A percentile compares a stretch with the other conserved stretches of the same genome.
These are phyloP conservation scores for Lanmaoa pseudosensibilis DNA, from an alignment of 768 basidiomycete genomes.

Conservation along the genomic window DNA sequence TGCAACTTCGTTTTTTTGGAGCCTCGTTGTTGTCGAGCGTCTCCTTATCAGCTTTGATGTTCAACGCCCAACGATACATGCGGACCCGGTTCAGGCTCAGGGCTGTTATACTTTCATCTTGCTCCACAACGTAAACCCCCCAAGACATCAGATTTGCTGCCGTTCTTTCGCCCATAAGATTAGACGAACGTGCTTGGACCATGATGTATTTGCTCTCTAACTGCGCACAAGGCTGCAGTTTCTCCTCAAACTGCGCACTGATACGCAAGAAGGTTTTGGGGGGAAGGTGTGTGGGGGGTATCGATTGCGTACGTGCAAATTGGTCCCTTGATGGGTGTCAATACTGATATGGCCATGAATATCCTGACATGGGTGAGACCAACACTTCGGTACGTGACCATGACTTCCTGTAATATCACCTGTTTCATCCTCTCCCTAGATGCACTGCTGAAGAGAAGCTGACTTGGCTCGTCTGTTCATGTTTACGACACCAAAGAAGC, in stretches of 20 bases:
- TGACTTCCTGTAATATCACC: constrained; percentile 18
- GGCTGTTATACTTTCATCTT: background rate
- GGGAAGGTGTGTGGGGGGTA: background rate
- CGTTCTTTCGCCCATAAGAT: background rate
- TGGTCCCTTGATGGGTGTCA: constrained; percentile 15
- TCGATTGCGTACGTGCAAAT: constrained; percentile 16
- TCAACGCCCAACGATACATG: background rate
- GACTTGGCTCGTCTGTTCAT: constrained; percentile 3
- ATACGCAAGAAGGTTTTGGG: background rate
- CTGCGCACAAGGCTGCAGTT: constrained; percentile 3
- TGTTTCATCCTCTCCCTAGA: constrained; percentile 6
- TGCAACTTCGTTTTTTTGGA: background rate
- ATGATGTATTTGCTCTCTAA: constrained; percentile 14
- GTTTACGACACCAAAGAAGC: constrained; percentile 18
- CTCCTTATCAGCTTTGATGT: background rate
- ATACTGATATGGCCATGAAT: constrained; percentile 12
- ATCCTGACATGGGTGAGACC: constrained; percentile 11
- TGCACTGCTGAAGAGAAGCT: constrained; percentile 13
- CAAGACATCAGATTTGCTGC: background rate
- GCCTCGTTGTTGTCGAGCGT: background rate
- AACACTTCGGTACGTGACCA: constrained; percentile 16
- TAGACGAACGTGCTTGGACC: constrained; percentile 4
- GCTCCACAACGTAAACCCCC: constrained; percentile 1
- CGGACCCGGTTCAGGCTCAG: background rate
- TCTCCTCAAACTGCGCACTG: background rate